Base-by-base conservation (phyloP, 495 filamentous ascomycete species). In the Penicillium simplicissimum region DNA sequence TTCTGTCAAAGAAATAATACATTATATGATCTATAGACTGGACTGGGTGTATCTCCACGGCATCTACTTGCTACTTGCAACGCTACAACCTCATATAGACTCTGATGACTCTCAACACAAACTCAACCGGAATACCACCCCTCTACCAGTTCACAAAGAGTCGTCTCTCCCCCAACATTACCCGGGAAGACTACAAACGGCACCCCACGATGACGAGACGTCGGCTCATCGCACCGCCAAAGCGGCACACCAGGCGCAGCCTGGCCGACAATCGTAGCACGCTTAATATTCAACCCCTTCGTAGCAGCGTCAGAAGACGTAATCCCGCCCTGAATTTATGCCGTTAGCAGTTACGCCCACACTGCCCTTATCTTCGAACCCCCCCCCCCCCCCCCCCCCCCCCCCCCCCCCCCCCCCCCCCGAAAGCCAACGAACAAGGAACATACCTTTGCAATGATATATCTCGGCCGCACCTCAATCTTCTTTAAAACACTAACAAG, bases 171-270 rank as follows among this genome's bases (percentile, higher is more conserved):
- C 25, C 82, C 83, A 13, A 84, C 82, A 71, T 85, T 85, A 11
- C 81, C 83, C n/a, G 83, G 83, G 55, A 85, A 85, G 0, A 84
- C 81, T 13, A 84, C 79, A 67, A 76, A 84, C 14, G 81, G 80
- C 21, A 84, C 73, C 25, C 76, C 77, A 0, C 70, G 70, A 67
- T 79, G 76, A 53, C 77, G 71, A 42, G 76, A 79, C 0, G 74
- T 79, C 42, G 64, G 59, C 69, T 84, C 81, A 60, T 83, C 75
- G 42, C 82, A 85, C 38, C 78, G 71, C 83, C 82, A 85, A 3
- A 85, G 65, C 1, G 83, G 83, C 23, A 85, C 81, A 19, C 82
- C 83, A 1, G 83, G 75, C 8, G 80, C 79, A 1, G 82, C 82
- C 58, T 85, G 81, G 0, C 83, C 83, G 4, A 83, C 67, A 43